Conservation (phyloP, 495 filamentous ascomycete genomes). For the Lasiosphaeria miniovina region DNA sequence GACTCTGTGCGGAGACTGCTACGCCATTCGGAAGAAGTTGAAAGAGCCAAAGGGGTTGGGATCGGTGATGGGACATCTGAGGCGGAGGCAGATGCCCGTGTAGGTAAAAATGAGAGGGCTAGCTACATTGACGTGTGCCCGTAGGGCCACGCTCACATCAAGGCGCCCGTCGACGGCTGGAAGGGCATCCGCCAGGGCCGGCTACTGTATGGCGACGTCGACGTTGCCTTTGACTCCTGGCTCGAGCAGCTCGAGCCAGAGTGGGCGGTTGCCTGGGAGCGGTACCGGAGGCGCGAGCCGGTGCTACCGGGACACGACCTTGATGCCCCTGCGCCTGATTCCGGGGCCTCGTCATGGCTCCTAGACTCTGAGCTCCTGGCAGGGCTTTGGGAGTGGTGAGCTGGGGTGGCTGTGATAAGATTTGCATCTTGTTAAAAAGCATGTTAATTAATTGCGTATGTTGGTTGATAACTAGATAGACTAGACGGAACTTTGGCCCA, state of each 20-base stretch:
- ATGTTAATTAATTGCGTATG: too few species aligned
- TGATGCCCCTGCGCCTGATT: too few species aligned
- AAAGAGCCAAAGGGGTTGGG: not conserved
- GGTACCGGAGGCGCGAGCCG: not conserved
- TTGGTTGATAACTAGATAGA: too few species aligned
- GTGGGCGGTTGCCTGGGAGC: constrained; percentile 5
- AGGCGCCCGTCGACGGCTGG: constrained; percentile 7
- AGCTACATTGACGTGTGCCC: constrained; percentile 9
- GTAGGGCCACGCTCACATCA: constrained; percentile 6
- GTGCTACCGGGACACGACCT: too few species aligned
- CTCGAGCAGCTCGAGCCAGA: not conserved
- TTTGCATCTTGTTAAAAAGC: too few species aligned
- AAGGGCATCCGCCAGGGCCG: constrained; percentile 1
- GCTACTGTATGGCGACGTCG: constrained; percentile 1
- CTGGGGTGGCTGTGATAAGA: too few species aligned
- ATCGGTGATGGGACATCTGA: not conserved
- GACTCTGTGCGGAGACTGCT: not conserved
- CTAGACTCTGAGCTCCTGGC: too few species aligned
- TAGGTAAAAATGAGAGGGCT: not conserved
- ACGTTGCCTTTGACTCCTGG: not conserved
- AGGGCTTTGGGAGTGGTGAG: too few species aligned
- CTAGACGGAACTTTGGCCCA: too few species aligned
- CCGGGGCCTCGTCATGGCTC: too few species aligned
- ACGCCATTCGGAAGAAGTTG: not conserved
- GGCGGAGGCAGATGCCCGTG: not conserved